Base-by-base conservation (phyloP, 768 basidiomycete species). In the Kwoniella dejecticola region DNA sequence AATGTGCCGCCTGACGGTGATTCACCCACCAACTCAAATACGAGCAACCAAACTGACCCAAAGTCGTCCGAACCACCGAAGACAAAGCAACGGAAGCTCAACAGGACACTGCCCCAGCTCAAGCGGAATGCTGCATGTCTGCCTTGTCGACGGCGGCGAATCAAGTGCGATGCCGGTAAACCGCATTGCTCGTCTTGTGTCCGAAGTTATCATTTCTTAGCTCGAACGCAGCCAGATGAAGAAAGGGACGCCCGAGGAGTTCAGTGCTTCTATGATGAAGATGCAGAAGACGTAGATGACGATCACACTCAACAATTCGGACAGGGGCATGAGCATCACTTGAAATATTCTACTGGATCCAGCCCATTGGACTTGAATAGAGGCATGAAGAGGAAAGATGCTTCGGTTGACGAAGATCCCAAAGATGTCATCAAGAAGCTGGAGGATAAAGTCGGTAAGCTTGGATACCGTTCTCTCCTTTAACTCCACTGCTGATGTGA, bases 251-350 rank as follows among this genome's bases (percentile, higher is more conserved):
- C 27, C 6, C 59, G 52, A 13, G 70, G 70, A 15, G 60, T 71
- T 30, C 62, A 65, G 36, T 71, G 70, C 45, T 65, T 50, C 31
- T 71, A 71, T 29, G 62, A 62, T 4, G 66, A 62, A 4, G 53
- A 65, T 49, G 56, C 38, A 10, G 64, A 61, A 24, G 79, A 62
- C 26, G 75, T 72, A 60, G 83, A 82, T 11, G 84, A 82, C 49
- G 80, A 81, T 38, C 76, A 72, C 29, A 8, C 15, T 12, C 29
- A 29, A 10, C 24, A 11, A 10, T 70, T 36, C 4, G 27, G 30
- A 4, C 23, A 40, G 36, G 33, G 26, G 2, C 6, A 55, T 17
- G 52, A 41, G 10, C 5, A 21, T 12, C 33, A 41, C 41, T 13
- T n/a, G 19, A 33, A 17, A n/a, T 19, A 15, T 23, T 40, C 45